Conservation (phyloP, 2,329 filamentous ascomycete species). For the Capronia americana region DNA sequence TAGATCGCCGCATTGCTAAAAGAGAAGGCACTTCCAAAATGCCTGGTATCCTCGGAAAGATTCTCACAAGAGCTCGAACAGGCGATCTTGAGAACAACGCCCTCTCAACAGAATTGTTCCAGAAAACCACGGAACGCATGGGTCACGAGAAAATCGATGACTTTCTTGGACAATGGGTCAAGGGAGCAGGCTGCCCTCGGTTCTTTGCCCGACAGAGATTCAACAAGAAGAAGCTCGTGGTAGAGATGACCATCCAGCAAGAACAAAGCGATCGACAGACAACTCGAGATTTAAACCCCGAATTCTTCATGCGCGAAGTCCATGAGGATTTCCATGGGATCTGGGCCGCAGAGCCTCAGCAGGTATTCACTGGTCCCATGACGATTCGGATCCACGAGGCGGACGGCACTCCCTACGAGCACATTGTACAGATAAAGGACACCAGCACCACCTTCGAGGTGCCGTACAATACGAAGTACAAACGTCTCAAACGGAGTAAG, state of each 20-base stretch:
- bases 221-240: conserved; percentile 96
- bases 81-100: conserved; percentile 73
- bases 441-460: conserved; percentile 87
- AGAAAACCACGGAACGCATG: conserved; percentile 83
- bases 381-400: conserved; percentile 98
- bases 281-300: conserved; percentile 67
- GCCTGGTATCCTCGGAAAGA: conserved; percentile 80
- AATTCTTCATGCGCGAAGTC: conserved; percentile 81
- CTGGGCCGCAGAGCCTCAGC: conserved; percentile 71
- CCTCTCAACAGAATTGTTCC: conserved; percentile 79
- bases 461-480: conserved; percentile 99
- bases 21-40: conserved; percentile 83
- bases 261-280: conserved; percentile 66
- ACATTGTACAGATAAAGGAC: conserved; percentile 94
- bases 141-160: conserved; percentile 84
- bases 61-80: conserved; percentile 85
- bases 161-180: conserved; percentile 94
- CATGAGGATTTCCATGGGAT: conserved; percentile 78
- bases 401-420: conserved; percentile 96
- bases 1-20: conserved; percentile 90
- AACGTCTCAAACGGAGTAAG: conserved; percentile 87
- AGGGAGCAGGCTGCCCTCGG: conserved; percentile 83
- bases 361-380: conserved; percentile 94
- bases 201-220: conserved; percentile 88
- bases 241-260: conserved; percentile 89